Conservation (phyloP, 345 rosid genomes). For the Adansonia digitata region DNA sequence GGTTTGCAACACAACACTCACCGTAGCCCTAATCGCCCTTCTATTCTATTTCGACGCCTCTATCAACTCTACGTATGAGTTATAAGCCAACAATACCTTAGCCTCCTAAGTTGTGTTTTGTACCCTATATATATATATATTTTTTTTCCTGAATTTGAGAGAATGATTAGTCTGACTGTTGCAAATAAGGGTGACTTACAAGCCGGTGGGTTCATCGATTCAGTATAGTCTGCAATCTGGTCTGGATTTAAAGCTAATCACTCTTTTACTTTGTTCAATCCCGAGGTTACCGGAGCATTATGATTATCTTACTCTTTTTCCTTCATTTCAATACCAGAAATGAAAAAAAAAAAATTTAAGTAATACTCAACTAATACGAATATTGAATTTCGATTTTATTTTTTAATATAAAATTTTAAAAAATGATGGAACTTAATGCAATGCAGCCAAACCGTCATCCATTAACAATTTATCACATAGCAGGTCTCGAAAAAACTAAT, state of each 20-base stretch:
- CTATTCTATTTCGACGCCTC: no score
- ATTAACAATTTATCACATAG: background rate
- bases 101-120: constrained; percentile 41
- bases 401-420: background rate
- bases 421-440: background rate
- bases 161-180: constrained; percentile 2
- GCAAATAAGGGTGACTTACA: no score
- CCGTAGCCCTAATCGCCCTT: background rate
- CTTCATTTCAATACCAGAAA: background rate
- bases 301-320: background rate
- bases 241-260: background rate
- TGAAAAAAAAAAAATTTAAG: no score
- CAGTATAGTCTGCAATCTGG: no score
- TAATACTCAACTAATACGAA: background rate
- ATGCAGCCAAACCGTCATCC: background rate
- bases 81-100: no score
- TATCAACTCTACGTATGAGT: no score
- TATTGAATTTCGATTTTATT: background rate
- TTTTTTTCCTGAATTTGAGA: background rate
- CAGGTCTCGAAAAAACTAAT: background rate
- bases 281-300: background rate
- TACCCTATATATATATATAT: background rate
- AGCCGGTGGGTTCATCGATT: no score
- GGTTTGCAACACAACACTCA: constrained; percentile 6
- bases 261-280: background rate